Percentiles rank a stretch among this genome's conserved stretches.
phyloP scores from a whole-genome alignment of 345 rosid genomes.

The Carallia pectinifolia region DNA sequence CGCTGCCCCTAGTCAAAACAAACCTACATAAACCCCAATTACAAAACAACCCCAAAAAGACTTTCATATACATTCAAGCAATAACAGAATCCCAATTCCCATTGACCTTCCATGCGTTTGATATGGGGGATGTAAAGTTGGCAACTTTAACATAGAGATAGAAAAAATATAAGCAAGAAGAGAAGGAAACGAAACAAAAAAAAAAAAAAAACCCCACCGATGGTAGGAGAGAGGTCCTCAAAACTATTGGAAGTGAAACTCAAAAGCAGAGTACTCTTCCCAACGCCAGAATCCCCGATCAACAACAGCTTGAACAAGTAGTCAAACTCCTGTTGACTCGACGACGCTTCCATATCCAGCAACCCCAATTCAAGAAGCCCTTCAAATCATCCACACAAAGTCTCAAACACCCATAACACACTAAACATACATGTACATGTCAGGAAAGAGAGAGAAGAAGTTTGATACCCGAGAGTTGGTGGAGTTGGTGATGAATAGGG shows the following conservation, averaged over 20 bases:
- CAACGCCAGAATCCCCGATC: slow-evolving; percentile 32
- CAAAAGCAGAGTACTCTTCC: slow-evolving; percentile 25
- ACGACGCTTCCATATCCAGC: slow-evolving; percentile 49
- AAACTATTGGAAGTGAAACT: slow-evolving; percentile 26
- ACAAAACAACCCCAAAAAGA: too few relatives aligned
- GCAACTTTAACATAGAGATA: background rate
- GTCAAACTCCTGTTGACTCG: slow-evolving; percentile 50
- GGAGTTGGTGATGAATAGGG: background rate
- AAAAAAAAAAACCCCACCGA: slow-evolving; percentile 10
- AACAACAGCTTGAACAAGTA: slow-evolving; percentile 28
- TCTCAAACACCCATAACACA: background rate
- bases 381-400: background rate
- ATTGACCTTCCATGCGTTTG: too few relatives aligned
- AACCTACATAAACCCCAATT: too few relatives aligned
- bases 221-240: slow-evolving; percentile 30
- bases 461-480: background rate
- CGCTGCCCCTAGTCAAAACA: too few relatives aligned
- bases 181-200: background rate
- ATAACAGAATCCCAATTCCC: too few relatives aligned
- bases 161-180: slow-evolving; percentile 25
- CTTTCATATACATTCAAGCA: too few relatives aligned
- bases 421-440: background rate
- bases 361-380: slow-evolving; percentile 1
- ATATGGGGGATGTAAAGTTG: background rate
- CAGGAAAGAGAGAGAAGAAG: background rate